phyloP scores from a whole-genome alignment of 2,329 filamentous ascomycete species.

The Leptographium wingfieldii region DNA sequence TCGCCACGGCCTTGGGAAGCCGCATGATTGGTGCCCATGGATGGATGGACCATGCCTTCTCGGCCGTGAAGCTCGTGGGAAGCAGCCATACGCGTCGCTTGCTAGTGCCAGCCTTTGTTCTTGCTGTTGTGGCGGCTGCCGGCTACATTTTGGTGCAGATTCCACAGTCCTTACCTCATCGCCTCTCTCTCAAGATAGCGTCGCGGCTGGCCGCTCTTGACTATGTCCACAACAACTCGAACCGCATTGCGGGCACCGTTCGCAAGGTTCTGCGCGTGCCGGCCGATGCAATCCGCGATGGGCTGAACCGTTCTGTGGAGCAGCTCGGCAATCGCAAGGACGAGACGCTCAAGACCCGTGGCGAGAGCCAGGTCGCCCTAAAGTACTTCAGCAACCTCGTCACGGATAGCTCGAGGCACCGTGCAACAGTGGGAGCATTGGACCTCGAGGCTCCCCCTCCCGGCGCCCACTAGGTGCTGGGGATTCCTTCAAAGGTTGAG shows the following conservation, averaged over 20 bases:
- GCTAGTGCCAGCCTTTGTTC: conserved; percentile 65
- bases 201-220: conserved; percentile 69
- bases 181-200: conserved; percentile 74
- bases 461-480: neutral
- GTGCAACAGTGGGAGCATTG: conserved; percentile 34
- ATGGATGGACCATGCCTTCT: conserved; percentile 81
- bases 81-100: conserved; percentile 70
- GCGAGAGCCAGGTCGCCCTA: conserved; percentile 72
- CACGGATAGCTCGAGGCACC: conserved; percentile 45
- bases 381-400: conserved; percentile 88
- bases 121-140: conserved; percentile 60
- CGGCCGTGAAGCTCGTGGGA: conserved; percentile 67
- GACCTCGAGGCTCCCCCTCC: conserved; percentile 32
- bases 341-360: conserved; percentile 68
- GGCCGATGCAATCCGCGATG: conserved; percentile 71
- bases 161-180: conserved; percentile 75
- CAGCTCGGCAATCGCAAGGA: conserved; percentile 66
- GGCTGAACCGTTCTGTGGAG: conserved; percentile 75
- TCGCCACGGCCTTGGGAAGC: conserved; percentile 74
- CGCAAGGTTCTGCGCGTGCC: conserved; percentile 82
- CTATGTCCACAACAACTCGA: conserved; percentile 82
- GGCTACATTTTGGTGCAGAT: conserved; percentile 80
- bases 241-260: conserved; percentile 72
- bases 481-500: neutral
- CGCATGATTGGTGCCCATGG: conserved; percentile 70